Evolutionary conservation across 1,284 basidiomycete species (phyloP), one percentile per base, ranked within the genome.

Genomic region (Ustilago hordei): DNA sequence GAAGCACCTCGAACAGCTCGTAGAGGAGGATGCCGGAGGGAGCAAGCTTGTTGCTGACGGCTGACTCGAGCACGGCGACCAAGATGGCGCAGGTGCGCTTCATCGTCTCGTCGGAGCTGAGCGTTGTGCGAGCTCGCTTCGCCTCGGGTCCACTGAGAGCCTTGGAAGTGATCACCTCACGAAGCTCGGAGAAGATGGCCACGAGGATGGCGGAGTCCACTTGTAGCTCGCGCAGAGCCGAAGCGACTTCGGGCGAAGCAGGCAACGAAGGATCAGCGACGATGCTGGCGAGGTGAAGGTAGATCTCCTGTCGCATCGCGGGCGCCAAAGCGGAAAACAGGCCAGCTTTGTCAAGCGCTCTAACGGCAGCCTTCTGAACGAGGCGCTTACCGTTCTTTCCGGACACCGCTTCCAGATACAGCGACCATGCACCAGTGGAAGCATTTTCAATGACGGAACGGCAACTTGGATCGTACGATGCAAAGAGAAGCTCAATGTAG

Each of bases 21-120:
- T 91, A 90, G 34, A 95, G 88, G 39, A 97, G 89, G 41, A 92
- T 90, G 36, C 91, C 87, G 12, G 92, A 92, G 23, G 90, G 91
- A 0, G 91, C 90, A 34, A 95, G 87, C 12, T 89, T 85, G 60
- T 89, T 89, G 34, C 91, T 89, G 47, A 89, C 90, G 9, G 94
- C 87, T 19, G 93, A 89, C 84, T 96, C 95, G 5, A 91, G 89
- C 36, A 96, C 87, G 55, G 90, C 74, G 23, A 76, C 71, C 2
- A 85, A 71, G 31, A 81, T 55, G 45, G 82, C 60, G 31, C 78
- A 77, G 4, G 73, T 69, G 28, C 75, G 62, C 54, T 64, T 75
- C 61, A 78, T 56, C 15, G 54, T 59, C 56, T 79, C 79, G 66
- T 68, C 79, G 12, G 75, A 61, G 19, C 66, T 61, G 41, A 77